These are phyloP conservation scores for Eucalyptus erythrocorys DNA, from an alignment of 345 rosid genomes.

Conservation along the genomic window DNA sequence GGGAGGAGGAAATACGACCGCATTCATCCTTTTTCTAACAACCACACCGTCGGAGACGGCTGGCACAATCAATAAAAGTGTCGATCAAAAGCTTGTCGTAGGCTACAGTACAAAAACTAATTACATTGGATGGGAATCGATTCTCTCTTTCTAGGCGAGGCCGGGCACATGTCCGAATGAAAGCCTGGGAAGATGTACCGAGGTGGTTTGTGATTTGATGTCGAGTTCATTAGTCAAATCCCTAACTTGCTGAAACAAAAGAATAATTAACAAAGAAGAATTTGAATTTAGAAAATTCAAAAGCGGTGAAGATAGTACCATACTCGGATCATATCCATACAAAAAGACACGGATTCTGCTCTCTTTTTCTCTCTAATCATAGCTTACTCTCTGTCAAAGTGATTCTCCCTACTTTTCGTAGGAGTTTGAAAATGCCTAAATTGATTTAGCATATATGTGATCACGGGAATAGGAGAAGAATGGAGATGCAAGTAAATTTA, in stretches of 20 bases:
- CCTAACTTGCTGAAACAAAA: not conserved
- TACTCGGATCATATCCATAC: not conserved
- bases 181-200: not conserved
- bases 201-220: not conserved
- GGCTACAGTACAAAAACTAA: not conserved
- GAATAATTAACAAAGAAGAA: not conserved
- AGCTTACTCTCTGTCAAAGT: not conserved
- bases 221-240: not conserved
- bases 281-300: not conserved
- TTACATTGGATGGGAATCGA: not conserved
- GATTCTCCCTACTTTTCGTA: not conserved
- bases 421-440: not conserved
- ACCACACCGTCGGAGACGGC: not conserved
- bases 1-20: not conserved
- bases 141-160: not conserved
- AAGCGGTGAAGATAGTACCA: not conserved
- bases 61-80: not conserved
- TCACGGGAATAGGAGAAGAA: not conserved
- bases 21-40: not conserved
- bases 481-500: not conserved
- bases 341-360: not conserved
- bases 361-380: not conserved
- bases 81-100: not conserved
- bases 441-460: accelerated
- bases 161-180: not conserved